phyloP scores from a whole-genome alignment of 208 protist species.

The Wallacemonas sp. region DNA sequence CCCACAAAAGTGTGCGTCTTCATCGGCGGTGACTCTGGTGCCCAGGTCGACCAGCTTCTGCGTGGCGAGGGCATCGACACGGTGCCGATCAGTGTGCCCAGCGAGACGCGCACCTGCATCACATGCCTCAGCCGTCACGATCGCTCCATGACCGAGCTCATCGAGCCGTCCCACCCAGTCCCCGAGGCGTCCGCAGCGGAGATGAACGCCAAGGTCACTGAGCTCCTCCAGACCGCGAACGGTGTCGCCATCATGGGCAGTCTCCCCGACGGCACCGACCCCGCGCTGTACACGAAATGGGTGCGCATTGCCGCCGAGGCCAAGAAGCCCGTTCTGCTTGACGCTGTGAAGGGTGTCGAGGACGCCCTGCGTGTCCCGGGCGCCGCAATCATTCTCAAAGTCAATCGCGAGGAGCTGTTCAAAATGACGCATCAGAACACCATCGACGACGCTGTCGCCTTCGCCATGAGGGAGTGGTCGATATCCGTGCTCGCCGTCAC shows the following conservation, averaged over 20 bases:
- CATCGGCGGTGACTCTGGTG: slow-evolving; percentile 29
- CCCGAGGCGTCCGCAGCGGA: slow-evolving; percentile 22
- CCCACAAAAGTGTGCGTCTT: slow-evolving; percentile 27
- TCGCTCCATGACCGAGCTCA: slow-evolving; percentile 43
- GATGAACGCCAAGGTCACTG: slow-evolving; percentile 18
- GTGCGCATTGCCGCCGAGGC: slow-evolving; percentile 22
- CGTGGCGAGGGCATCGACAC: slow-evolving; percentile 25
- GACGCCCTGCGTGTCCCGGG: slow-evolving; percentile 23
- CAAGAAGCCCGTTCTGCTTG: slow-evolving; percentile 32
- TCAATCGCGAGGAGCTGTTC: slow-evolving; percentile 32
- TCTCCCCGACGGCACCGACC: slow-evolving; percentile 27
- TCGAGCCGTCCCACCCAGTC: slow-evolving; percentile 30
- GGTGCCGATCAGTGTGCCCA: slow-evolving; percentile 16
- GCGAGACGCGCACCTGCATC: slow-evolving; percentile 36
- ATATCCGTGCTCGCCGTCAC: slow-evolving; percentile 34
- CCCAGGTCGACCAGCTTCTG: slow-evolving; percentile 20
- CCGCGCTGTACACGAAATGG: slow-evolving; percentile 35
- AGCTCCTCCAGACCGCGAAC: slow-evolving; percentile 15
- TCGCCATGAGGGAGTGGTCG: slow-evolving; percentile 31
- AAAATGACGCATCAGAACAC: slow-evolving; percentile 23
- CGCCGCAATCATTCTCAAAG: slow-evolving; percentile 30
- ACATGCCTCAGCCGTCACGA: slow-evolving; percentile 29
- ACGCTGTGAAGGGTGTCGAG: slow-evolving; percentile 40
- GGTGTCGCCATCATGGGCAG: slow-evolving; percentile 42
- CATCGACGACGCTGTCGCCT: slow-evolving; percentile 26